Evolutionary conservation across 192 early-diverging fungal species (phyloP), one percentile per base, ranked within the genome.

Genomic region (Coemansia sp.): DNA sequence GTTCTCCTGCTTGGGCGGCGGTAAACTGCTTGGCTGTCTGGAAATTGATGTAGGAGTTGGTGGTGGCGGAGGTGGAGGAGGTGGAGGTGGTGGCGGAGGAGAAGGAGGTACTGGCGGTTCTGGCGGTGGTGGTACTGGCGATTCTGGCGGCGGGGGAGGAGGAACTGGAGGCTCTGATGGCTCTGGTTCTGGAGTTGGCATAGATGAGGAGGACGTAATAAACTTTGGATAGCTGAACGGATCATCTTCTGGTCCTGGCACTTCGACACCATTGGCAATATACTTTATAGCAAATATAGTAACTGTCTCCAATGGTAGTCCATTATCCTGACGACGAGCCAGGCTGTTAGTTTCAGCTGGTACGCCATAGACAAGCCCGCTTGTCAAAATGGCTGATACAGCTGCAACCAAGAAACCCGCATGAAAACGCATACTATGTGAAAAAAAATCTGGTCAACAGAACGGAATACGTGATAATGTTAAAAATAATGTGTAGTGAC

Each of bases 391-490:
- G 17, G 17, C 19, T 14, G 53, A 14, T n/a, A 51, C 23, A 11
- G 46, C 15, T 15, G 44, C 39, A 50, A 41, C 31, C 10, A 17
- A 12, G 10, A 32, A 32, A 14, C 21, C 17, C 23, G 42, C 58
- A 29, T 14, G 34, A 51, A 50, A 65, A 36, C 50, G 46, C 38
- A 55, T 27, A 27, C 27, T 27, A 2, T 38, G 29, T n/a, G n/a
- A n/a, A 41, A 14, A 19, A 38, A 42, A 32, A 21, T 69, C 73
- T 66, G 73, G 61, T 75, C 73, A 75, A 75, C 73, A 75, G 73
- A 69, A 44, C 31, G 29, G 32, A 60, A 61, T 64, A 42, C 23
- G 27, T 25, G 15, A 63, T 23, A 62, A 62, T n/a, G 5, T 14
- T 57, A 39, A 34, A 58, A 57, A 36, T 53, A 53, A 38, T 29